Conservation (phyloP, 495 filamentous ascomycete species). For the Lineolata rhizophorae region DNA sequence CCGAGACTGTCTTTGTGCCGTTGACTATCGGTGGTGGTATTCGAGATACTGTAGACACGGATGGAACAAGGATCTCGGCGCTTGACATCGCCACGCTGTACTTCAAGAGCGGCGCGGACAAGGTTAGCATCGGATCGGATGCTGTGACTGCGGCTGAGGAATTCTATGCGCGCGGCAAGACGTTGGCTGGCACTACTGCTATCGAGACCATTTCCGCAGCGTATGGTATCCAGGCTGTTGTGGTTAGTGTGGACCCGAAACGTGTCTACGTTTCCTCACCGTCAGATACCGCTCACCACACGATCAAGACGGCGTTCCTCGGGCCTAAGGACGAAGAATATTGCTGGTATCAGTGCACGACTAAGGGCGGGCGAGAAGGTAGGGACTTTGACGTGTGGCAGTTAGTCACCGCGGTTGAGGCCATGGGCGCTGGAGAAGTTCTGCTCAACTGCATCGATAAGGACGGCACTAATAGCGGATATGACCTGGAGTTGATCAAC, state of each 20-base stretch:
- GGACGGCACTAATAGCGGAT: constrained; percentile 86
- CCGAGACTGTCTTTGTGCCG: constrained; percentile 90
- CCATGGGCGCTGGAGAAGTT: constrained; percentile 89
- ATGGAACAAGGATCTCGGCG: constrained; percentile 70
- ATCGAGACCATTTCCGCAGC: constrained; percentile 87
- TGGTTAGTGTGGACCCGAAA: constrained; percentile 86
- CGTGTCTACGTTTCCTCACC: constrained; percentile 61
- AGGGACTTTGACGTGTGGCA: constrained; percentile 79
- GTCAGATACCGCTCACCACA: constrained; percentile 56
- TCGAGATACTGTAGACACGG: constrained; percentile 67
- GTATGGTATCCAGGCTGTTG: constrained; percentile 92
- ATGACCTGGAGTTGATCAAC: constrained; percentile 78
- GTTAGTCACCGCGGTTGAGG: constrained; percentile 72
- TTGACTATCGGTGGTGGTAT: constrained; percentile 92
- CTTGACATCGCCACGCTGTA: constrained; percentile 90
- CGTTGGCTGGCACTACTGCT: constrained; percentile 56
- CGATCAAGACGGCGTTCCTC: constrained; percentile 42
- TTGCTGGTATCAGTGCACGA: constrained; percentile 97
- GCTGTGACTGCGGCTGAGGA: constrained; percentile 83
- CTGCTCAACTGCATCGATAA: constrained; percentile 94
- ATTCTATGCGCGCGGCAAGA: constrained; percentile 46
- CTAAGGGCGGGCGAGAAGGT: constrained; percentile 82
- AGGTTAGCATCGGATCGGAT: constrained; percentile 93
- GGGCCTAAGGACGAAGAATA: constrained; percentile 58
- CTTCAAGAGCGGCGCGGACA: constrained; percentile 96